A percentile compares a stretch with the other conserved stretches of the same genome.
Evolutionary conservation across 164 flowering plant genomes (phyloP).

Genomic region (Paratinospora sagittata): DNA sequence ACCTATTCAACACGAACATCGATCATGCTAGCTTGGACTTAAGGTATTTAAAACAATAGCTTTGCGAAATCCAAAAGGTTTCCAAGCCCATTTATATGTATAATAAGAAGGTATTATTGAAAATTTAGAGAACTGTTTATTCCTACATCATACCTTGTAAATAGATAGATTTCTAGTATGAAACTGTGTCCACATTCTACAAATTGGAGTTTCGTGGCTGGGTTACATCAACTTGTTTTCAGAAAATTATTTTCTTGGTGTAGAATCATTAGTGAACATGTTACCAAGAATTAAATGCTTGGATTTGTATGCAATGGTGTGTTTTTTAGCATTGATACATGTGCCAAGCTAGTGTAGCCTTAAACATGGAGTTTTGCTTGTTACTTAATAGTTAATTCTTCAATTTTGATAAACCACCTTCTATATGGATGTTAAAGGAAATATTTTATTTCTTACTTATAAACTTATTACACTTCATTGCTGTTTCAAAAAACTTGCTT

Average conservation of each 20-base stretch:
- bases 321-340: not conserved
- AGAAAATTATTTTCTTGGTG: not conserved
- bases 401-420: not conserved
- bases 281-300: not conserved
- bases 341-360: not conserved
- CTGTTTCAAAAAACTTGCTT: not conserved
- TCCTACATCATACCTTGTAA: not conserved
- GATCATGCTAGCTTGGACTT: not conserved
- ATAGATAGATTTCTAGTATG: no score
- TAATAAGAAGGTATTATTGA: not conserved
- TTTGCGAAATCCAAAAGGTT: not conserved
- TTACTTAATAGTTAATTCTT: not conserved
- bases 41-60: no score
- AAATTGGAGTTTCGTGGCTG: no score
- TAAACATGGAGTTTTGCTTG: no score
- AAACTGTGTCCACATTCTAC: no score
- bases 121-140: not conserved
- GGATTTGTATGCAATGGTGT: not conserved
- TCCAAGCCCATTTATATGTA: not conserved
- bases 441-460: no score
- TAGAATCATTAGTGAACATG: not conserved
- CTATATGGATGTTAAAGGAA: not conserved
- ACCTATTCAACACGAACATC: not conserved
- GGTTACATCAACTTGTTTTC: not conserved
- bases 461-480: not conserved